phyloP scores from a whole-genome alignment of 2,329 filamentous ascomycete species.

The Exutisphaerella laricina region DNA sequence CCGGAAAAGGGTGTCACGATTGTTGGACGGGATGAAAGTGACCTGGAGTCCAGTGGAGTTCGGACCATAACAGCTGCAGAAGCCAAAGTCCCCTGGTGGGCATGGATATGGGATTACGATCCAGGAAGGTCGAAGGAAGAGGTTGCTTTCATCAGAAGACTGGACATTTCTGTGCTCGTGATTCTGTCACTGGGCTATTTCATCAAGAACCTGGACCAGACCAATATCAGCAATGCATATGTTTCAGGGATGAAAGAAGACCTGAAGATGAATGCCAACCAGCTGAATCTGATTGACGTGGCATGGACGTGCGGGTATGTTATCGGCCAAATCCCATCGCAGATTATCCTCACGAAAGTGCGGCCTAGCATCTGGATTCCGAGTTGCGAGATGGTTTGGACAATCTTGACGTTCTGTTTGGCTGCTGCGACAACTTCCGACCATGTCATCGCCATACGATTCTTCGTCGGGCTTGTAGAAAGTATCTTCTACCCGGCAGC shows the following conservation, averaged over 20 bases:
- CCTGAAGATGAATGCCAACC: constrained; percentile 47
- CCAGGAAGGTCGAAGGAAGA: constrained; percentile 35
- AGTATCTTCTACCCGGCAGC: constrained; percentile 50
- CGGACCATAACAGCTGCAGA: neutral
- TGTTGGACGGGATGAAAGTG: constrained; percentile 5
- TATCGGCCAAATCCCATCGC: constrained; percentile 20
- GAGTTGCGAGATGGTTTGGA: constrained; percentile 45
- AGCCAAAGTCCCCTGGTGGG: constrained; percentile 16
- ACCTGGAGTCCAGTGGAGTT: constrained; percentile 8
- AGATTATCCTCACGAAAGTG: constrained; percentile 46
- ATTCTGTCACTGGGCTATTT: constrained; percentile 48
- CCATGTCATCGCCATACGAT: constrained; percentile 45
- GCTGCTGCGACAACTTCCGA: constrained; percentile 38
- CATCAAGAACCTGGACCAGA: constrained; percentile 43
- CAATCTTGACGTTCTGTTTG: constrained; percentile 44
- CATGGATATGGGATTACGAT: constrained; percentile 49
- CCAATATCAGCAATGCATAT: constrained; percentile 40
- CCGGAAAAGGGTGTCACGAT: constrained; percentile 10
- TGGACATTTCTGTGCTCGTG: constrained; percentile 46
- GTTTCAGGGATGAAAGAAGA: constrained; percentile 51
- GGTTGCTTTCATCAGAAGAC: constrained; percentile 20
- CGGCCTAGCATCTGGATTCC: constrained; percentile 48
- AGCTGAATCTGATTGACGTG: constrained; percentile 53
- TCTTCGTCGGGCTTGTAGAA: constrained; percentile 48
- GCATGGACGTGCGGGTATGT: constrained; percentile 56